Conservation (phyloP, 2,329 filamentous ascomycete species). For the Akanthomyces dipterigenus region DNA sequence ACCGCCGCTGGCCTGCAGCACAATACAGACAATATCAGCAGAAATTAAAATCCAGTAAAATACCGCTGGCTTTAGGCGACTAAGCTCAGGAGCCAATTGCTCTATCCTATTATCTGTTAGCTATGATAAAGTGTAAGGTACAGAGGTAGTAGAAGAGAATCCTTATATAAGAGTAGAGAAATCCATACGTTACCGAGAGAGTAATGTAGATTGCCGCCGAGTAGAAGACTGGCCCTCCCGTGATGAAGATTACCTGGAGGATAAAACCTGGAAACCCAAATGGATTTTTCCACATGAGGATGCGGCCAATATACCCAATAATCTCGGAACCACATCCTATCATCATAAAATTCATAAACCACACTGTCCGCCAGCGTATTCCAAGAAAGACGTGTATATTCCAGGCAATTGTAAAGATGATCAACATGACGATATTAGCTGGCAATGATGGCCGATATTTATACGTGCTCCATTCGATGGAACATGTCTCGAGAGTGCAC, state of each 20-base stretch:
- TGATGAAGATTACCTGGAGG: slow-evolving; percentile 49
- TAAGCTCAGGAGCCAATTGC: slow-evolving; percentile 29
- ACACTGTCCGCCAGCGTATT: slow-evolving; percentile 34
- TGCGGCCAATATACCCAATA: slow-evolving; percentile 55
- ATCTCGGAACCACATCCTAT: slow-evolving; percentile 50
- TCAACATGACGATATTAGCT: slow-evolving; percentile 36
- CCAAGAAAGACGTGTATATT: slow-evolving; percentile 35
- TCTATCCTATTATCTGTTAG: slow-evolving; percentile 28
- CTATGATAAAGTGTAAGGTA: neutral
- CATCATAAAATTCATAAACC: slow-evolving; percentile 42
- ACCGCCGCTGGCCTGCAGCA: slow-evolving; percentile 49
- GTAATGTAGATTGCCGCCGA: slow-evolving; percentile 59
- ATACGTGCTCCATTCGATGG: slow-evolving; percentile 38
- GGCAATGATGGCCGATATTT: slow-evolving; percentile 39
- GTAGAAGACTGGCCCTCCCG: slow-evolving; percentile 36
- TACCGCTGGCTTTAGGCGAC: slow-evolving; percentile 33
- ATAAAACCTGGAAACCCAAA: slow-evolving; percentile 54
- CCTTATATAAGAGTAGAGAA: neutral
- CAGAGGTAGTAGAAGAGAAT: slow-evolving; percentile 6
- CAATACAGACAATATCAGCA: slow-evolving; percentile 47
- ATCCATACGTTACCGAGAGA: slow-evolving; percentile 32
- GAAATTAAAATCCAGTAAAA: slow-evolving; percentile 43
- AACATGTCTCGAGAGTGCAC: slow-evolving; percentile 43
- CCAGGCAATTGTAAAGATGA: slow-evolving; percentile 40
- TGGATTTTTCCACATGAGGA: slow-evolving; percentile 49